Evolutionary conservation across 1,284 basidiomycete genomes (phyloP).

Genomic region (Moniliophthora roreri): DNA sequence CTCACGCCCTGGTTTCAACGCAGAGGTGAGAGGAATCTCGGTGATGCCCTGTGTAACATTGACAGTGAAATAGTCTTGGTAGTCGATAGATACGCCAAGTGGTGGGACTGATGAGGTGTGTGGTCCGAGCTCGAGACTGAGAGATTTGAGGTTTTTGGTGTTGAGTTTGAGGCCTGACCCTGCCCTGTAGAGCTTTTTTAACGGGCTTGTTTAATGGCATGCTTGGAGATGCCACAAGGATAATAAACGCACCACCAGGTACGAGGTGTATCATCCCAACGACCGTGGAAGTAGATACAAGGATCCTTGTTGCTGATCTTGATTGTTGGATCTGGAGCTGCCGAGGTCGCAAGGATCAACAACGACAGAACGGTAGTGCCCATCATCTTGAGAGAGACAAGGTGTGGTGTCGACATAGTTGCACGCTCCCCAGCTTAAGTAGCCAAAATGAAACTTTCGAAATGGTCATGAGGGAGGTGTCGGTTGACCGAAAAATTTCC

Average conservation of each 20-base stretch:
- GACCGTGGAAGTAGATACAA: slow-evolving; percentile 18
- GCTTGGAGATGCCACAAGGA: neutral
- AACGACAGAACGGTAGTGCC: too few species aligned
- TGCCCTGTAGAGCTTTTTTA: slow-evolving; percentile 37
- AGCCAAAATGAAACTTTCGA: too few species aligned
- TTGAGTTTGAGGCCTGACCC: slow-evolving; percentile 56
- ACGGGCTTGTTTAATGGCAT: too few species aligned
- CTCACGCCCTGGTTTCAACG: slow-evolving; percentile 1
- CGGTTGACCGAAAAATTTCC: too few species aligned
- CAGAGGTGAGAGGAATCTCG: slow-evolving; percentile 34
- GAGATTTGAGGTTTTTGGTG: slow-evolving; percentile 40
- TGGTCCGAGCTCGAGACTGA: slow-evolving; percentile 48
- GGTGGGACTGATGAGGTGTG: slow-evolving; percentile 50
- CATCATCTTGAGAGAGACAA: too few species aligned
- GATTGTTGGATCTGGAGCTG: neutral
- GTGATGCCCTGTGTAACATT: slow-evolving; percentile 51
- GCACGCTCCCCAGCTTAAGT: too few species aligned
- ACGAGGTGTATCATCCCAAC: slow-evolving; percentile 20
- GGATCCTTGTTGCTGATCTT: slow-evolving; percentile 16
- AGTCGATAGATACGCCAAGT: slow-evolving; percentile 50
- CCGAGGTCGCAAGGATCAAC: too few species aligned
- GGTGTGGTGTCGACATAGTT: too few species aligned
- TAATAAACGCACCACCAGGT: slow-evolving; percentile 19
- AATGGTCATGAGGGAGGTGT: too few species aligned
- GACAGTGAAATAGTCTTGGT: slow-evolving; percentile 43